Evolutionary conservation across 169 alveolate species (phyloP).

Genomic region (Eimeria acervulina): DNA sequence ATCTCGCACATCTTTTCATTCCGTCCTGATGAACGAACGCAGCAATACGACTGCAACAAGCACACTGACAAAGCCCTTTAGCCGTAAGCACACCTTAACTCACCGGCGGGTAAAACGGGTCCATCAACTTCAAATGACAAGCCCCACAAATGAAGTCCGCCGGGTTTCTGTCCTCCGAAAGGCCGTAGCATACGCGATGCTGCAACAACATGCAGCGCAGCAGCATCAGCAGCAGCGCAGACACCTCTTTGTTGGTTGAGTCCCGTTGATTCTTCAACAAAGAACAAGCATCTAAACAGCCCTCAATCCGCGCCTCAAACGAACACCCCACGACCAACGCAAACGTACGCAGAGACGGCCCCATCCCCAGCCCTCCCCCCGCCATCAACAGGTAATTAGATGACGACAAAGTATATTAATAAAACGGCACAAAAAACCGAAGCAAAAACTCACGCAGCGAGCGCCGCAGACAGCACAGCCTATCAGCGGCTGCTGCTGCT

Average conservation of each 20-base stretch:
- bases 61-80: not conserved
- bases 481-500: conserved; percentile 67
- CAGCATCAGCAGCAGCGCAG: not conserved
- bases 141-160: conserved; percentile 25
- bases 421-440: no score
- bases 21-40: not conserved
- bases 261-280: not conserved
- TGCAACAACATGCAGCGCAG: not conserved
- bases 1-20: not conserved
- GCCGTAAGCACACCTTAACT: not conserved
- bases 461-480: conserved; percentile 2
- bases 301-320: not conserved
- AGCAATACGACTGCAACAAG: not conserved
- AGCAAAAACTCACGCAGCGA: conserved; percentile 27
- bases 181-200: conserved; percentile 62
- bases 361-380: not conserved
- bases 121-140: conserved; percentile 51
- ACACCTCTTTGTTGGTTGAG: not conserved
- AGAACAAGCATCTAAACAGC: not conserved
- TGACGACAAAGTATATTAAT: not conserved
- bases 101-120: conserved; percentile 21
- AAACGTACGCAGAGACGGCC: not conserved
- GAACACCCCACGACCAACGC: not conserved
- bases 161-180: conserved; percentile 9
- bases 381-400: not conserved